phyloP scores from a whole-genome alignment of 495 filamentous ascomycete genomes.

The Venustampulla echinocandica region DNA sequence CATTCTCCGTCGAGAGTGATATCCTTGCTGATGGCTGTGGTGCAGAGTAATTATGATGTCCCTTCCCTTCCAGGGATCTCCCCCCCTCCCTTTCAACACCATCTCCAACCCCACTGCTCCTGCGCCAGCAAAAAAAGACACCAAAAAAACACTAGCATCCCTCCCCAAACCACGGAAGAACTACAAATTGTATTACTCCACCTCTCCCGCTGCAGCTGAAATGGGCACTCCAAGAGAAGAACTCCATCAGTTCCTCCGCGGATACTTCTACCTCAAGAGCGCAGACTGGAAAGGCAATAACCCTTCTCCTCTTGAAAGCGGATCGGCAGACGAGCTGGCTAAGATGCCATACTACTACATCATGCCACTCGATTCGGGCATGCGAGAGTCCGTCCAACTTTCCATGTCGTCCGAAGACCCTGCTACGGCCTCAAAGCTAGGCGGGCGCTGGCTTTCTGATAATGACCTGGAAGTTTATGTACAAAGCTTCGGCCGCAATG shows the following conservation, averaged over 20 bases:
- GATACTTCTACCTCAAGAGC: slow-evolving; percentile 62
- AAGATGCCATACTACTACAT: slow-evolving; percentile 61
- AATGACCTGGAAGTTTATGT: slow-evolving; percentile 52
- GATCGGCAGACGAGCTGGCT: slow-evolving; percentile 46
- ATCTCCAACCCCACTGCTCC: slow-evolving; percentile 21
- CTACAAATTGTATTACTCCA: slow-evolving; percentile 65
- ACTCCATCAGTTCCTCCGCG: slow-evolving; percentile 49
- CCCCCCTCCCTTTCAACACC: slow-evolving; percentile 43
- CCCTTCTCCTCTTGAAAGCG: slow-evolving; percentile 42
- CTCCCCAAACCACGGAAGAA: slow-evolving; percentile 50
- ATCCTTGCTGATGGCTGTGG: background rate
- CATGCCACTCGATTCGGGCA: slow-evolving; percentile 48
- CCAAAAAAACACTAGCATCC: slow-evolving; percentile 46
- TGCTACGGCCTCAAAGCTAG: slow-evolving; percentile 10
- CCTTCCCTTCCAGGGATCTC: slow-evolving; percentile 46
- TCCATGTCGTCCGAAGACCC: slow-evolving; percentile 44
- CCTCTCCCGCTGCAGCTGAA: slow-evolving; percentile 42
- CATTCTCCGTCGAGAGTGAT: background rate
- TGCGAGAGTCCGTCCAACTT: slow-evolving; percentile 45
- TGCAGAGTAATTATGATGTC: slow-evolving; percentile 41
- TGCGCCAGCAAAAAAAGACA: slow-evolving; percentile 29
- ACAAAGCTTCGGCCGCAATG: slow-evolving; percentile 52
- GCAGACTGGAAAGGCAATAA: slow-evolving; percentile 49
- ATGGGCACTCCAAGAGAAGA: slow-evolving; percentile 48
- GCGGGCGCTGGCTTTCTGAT: slow-evolving; percentile 43